Percentiles rank a stretch among this genome's conserved stretches.
Evolutionary conservation across 306 rosid species (phyloP).

Genomic region (Echinosophora koreensis): DNA sequence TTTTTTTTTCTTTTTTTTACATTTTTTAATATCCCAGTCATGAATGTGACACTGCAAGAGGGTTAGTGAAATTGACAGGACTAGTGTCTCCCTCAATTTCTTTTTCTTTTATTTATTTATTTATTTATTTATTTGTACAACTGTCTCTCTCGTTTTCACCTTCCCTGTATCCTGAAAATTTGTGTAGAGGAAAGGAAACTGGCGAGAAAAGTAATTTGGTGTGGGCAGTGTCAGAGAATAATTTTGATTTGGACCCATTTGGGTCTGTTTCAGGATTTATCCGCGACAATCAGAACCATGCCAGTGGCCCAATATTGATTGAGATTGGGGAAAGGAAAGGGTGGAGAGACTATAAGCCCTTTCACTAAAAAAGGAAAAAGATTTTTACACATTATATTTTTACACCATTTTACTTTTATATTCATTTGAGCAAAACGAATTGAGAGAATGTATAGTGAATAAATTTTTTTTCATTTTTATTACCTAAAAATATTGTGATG

Average conservation of each 20-base stretch:
- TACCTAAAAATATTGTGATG: too few relatives aligned
- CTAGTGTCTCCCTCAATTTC: neutral
- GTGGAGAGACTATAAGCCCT: neutral
- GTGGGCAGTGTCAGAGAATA: slow-evolving; percentile 33
- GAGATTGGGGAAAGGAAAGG: slow-evolving; percentile 30
- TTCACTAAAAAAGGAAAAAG: too few relatives aligned
- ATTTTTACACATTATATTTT: too few relatives aligned
- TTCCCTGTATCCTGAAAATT: neutral
- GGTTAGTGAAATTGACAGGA: slow-evolving; percentile 49
- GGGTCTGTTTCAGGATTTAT: slow-evolving; percentile 1
- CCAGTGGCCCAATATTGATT: slow-evolving; percentile 31
- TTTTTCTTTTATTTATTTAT: too few relatives aligned
- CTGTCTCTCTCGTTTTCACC: neutral
- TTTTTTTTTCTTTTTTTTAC: too few relatives aligned
- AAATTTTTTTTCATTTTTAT: too few relatives aligned
- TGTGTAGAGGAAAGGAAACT: neutral
- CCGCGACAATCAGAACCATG: neutral
- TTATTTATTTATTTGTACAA: too few relatives aligned
- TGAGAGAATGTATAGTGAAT: too few relatives aligned
- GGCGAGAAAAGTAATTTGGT: neutral
- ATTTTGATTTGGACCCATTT: slow-evolving; percentile 40
- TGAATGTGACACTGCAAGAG: slow-evolving; percentile 3
- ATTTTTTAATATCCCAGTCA: too few relatives aligned
- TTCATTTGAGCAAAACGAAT: too few relatives aligned
- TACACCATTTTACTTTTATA: too few relatives aligned